Evolutionary conservation across 352 stramenopile species (phyloP), one percentile per base, ranked within the genome.

Genomic region (Phytophthora tentaculata): DNA sequence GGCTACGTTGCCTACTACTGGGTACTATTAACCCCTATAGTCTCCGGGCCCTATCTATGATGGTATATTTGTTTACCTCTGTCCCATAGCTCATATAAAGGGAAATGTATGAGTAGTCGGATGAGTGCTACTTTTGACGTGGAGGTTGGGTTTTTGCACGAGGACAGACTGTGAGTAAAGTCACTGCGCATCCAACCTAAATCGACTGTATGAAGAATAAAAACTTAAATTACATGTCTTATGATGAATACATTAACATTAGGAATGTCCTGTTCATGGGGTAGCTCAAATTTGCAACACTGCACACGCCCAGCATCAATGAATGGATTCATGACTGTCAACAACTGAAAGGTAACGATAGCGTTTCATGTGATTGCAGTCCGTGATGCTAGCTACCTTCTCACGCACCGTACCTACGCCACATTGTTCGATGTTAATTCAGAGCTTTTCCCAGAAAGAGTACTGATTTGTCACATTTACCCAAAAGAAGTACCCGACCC

Each of bases 231-330:
- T 7, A 7, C 3, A 32, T 7, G 26, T 32, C 26, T 32, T 32
- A 32, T 32, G 26, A 32, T 32, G 26, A 32, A 32, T 32, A 8
- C 7, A 14, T 39, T 14, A 39, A 48, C 41, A 24, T 24, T 14
- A 48, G 5, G 24, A 5, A 22, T 48, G 41, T 48, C 41, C 41
- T 48, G 41, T 48, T 48, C 13, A 48, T 48, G 1, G n/a, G n/a
- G 0, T 24, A n/a, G 41, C 17, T n/a, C 41, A 22, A 12, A 26
- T 48, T 24, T 48, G 41, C 7, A 48, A 10, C 41, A 24, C 14
- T 48, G n/a, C 41, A 48, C 41, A 48, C n/a, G 39, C 16, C 39
- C 39, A 48, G 16, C 41, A 48, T 39, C 9, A 39, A 39, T 39
- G 41, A 14, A 48, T 22, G 0, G 1, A 48, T 26, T 23, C 4